Evolutionary conservation across 31 red algal genomes (phyloP).

Genomic region (Odonthalia washingtoniensis): DNA sequence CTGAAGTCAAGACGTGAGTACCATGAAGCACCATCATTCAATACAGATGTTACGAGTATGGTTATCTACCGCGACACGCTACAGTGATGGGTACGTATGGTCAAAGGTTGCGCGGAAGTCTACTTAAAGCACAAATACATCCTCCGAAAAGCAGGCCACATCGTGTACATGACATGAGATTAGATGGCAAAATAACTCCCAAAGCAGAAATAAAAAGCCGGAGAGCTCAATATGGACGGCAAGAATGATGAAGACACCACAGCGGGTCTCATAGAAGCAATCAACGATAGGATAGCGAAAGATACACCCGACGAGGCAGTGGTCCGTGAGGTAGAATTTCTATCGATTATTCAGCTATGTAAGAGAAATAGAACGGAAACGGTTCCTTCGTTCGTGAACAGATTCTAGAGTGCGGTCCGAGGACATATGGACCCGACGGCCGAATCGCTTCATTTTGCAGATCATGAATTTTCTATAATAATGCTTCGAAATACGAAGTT

Average conservation of each 20-base stretch:
- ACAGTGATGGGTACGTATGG: slow-evolving; percentile 33
- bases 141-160: background rate
- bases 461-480: slow-evolving; percentile 28
- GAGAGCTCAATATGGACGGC: slow-evolving; percentile 11
- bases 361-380: background rate
- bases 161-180: slow-evolving; percentile 45
- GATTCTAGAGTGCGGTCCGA: slow-evolving; percentile 37
- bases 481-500: too few relatives aligned
- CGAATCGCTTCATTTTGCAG: background rate
- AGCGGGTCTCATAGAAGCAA: slow-evolving; percentile 12
- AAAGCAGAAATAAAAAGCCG: background rate
- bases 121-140: slow-evolving; percentile 36
- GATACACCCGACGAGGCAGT: slow-evolving; percentile 39
- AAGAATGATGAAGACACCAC: background rate
- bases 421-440: background rate
- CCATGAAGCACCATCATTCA: slow-evolving; percentile 30
- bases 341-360: slow-evolving; percentile 31
- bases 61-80: slow-evolving; percentile 39
- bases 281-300: slow-evolving; percentile 38
- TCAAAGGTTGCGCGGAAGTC: slow-evolving; percentile 5
- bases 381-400: background rate
- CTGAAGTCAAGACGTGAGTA: background rate
- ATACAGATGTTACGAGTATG: slow-evolving; percentile 35
- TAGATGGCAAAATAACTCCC: slow-evolving; percentile 19
- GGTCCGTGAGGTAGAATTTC: slow-evolving; percentile 47